Conservation (phyloP, 1,284 basidiomycete species). For the Cryptococcus sp. region DNA sequence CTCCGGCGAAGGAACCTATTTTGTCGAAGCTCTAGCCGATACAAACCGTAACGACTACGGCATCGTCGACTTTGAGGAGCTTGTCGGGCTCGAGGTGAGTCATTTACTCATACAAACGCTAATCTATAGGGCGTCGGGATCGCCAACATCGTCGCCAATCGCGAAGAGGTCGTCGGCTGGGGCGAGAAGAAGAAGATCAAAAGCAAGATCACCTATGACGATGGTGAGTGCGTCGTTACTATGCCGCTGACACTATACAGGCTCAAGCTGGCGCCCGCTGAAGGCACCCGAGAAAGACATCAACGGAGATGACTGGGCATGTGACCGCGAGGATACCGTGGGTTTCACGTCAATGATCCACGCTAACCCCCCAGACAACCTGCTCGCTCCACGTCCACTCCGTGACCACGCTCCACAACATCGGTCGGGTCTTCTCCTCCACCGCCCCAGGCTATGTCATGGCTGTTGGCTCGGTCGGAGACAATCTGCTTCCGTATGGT, state of each 20-base stretch:
- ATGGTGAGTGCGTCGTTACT: slow-evolving; percentile 60
- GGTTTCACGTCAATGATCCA: slow-evolving; percentile 7
- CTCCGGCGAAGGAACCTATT: slow-evolving; percentile 92
- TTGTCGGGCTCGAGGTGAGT: slow-evolving; percentile 77
- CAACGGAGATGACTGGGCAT: slow-evolving; percentile 65
- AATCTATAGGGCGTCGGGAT: slow-evolving; percentile 72
- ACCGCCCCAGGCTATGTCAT: slow-evolving; percentile 92
- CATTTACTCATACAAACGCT: background rate
- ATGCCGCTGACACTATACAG: slow-evolving; percentile 39
- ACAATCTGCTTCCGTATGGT: slow-evolving; percentile 69
- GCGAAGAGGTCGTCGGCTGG: slow-evolving; percentile 73
- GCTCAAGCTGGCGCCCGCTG: slow-evolving; percentile 74
- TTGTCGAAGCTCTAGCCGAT: slow-evolving; percentile 85
- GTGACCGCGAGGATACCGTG: slow-evolving; percentile 61
- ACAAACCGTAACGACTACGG: slow-evolving; percentile 87
- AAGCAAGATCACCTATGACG: slow-evolving; percentile 86
- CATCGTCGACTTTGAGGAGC: slow-evolving; percentile 89
- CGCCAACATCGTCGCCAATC: slow-evolving; percentile 82
- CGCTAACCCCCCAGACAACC: slow-evolving; percentile 26
- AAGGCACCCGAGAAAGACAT: slow-evolving; percentile 65
- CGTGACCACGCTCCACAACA: slow-evolving; percentile 87
- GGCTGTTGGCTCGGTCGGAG: slow-evolving; percentile 88
- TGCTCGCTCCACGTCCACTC: slow-evolving; percentile 92
- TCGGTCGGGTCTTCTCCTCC: slow-evolving; percentile 89
- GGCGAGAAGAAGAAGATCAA: slow-evolving; percentile 67